These are phyloP conservation scores for Fusarium ambrosium DNA, from an alignment of 2,329 filamentous ascomycete genomes.

Conservation along the genomic window DNA sequence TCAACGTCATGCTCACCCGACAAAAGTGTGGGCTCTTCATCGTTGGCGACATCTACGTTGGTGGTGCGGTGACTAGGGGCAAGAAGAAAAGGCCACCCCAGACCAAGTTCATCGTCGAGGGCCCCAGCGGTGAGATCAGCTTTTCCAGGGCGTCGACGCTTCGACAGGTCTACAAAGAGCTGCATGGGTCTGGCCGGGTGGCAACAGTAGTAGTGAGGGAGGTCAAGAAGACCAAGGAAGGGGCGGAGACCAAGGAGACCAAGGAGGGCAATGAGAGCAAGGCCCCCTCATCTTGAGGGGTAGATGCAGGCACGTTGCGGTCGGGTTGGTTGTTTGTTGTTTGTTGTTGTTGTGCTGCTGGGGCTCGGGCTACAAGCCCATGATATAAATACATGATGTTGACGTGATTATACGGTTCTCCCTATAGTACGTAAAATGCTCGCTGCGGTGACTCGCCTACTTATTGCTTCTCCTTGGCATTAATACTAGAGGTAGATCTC, in stretches of 20 bases:
- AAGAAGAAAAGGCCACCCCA: not conserved
- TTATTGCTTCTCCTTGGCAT: too few species aligned
- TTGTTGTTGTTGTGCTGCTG: too few species aligned
- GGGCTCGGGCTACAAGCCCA: too few species aligned
- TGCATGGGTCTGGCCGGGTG: not conserved
- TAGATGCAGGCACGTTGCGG: too few species aligned
- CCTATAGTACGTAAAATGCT: too few species aligned
- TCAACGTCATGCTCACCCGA: constrained; percentile 41
- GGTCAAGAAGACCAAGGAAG: not conserved
- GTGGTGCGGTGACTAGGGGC: not conserved
- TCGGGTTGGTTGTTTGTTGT: too few species aligned
- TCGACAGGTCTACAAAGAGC: not conserved
- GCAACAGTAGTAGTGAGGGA: not conserved
- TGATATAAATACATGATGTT: too few species aligned
- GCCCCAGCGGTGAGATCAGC: not conserved
- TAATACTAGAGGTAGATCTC: too few species aligned
- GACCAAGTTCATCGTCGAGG: not conserved
- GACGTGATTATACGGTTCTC: too few species aligned
- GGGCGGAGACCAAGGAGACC: not conserved
- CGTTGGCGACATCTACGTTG: constrained; percentile 42
- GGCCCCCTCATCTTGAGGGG: too few species aligned
- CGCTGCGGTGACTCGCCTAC: too few species aligned
- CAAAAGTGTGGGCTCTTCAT: constrained; percentile 32
- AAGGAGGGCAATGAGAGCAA: not conserved
- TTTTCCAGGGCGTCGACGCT: not conserved